Evolutionary conservation across 805 yeast genomes (phyloP), one percentile per base, ranked within the genome.

Genomic region (Ascoidea asiatica): DNA sequence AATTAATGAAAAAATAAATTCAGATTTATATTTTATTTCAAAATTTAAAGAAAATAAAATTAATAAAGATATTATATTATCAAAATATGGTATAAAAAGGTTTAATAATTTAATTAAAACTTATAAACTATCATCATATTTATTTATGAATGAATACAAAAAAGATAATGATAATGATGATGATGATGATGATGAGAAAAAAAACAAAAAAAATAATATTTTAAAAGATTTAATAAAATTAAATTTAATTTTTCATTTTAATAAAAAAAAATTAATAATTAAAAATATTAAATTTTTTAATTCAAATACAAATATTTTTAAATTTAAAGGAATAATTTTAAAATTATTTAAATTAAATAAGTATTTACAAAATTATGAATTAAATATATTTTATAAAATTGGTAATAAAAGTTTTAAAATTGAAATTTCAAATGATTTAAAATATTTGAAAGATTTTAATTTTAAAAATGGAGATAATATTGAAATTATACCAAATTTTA

Each of bases 11-110:
- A 65, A 87, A 17, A 50, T 47, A 5, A 82, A 79, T 50, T 81
- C 84, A 1, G 95, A 87, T 56, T 56, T 83, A 4, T 85, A 72
- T 54, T 77, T 82, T 48, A 62, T 82, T 22, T 66, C 77, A 4
- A 67, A 67, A 48, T 73, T 82, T 0, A 55, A 53, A n/a, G 47
- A 46, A 5, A 20, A 20, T 17, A 21, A 22, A n/a, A 40, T 40
- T 13, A 22, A 15, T 19, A 29, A 21, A 6, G 22, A 8, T 2
- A 19, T 36, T 7, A 5, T n/a, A 5, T 47, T 47, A 19, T 19
- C 39, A 6, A 40, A 37, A 5, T 39, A 20, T 37, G 45, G 42
- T 20, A n/a, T n/a, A 17, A 20, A 36, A 53, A 18, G 54, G 54
- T 5, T 41, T 45, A 11, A 50, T 56, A 37, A 19, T 39, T 1